Evolutionary conservation across 768 basidiomycete genomes (phyloP).

Genomic region (Termitomyces sp.): DNA sequence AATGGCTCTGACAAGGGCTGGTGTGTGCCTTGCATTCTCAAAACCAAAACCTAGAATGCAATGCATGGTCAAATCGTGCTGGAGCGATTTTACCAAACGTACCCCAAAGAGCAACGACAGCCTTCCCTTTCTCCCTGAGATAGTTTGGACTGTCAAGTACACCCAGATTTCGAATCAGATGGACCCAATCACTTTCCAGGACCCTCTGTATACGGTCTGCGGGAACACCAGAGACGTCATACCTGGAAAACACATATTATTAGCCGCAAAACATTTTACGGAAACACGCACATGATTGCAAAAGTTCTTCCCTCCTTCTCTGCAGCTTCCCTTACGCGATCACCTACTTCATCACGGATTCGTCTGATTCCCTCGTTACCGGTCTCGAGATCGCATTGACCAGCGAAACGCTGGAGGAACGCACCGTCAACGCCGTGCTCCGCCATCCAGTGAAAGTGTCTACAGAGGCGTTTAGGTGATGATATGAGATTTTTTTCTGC

Average conservation of each 20-base stretch:
- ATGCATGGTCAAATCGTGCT: background rate
- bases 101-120: constrained; percentile 77
- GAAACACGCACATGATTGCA: constrained; percentile 67
- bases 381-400: constrained; percentile 54
- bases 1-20: constrained; percentile 50
- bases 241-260: constrained; percentile 40
- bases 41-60: constrained; percentile 60
- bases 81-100: constrained; percentile 1
- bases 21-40: constrained; percentile 52
- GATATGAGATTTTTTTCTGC: background rate
- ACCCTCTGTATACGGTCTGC: constrained; percentile 61
- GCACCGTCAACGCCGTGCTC: constrained; percentile 74
- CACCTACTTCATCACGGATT: constrained; percentile 66
- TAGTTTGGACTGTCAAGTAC: constrained; percentile 71
- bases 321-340: constrained; percentile 67
- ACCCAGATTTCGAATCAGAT: constrained; percentile 56
- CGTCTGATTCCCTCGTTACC: constrained; percentile 52
- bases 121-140: constrained; percentile 59
- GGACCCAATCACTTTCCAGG: constrained; percentile 68
- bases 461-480: constrained; percentile 11
- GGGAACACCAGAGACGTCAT: constrained; percentile 77
- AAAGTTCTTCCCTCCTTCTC: constrained; percentile 78
- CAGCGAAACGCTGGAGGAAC: constrained; percentile 74
- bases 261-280: background rate
- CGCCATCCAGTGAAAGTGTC: constrained; percentile 85